Evolutionary conservation across 805 yeast species (phyloP).

Genomic region (Candida glaebosa): DNA sequence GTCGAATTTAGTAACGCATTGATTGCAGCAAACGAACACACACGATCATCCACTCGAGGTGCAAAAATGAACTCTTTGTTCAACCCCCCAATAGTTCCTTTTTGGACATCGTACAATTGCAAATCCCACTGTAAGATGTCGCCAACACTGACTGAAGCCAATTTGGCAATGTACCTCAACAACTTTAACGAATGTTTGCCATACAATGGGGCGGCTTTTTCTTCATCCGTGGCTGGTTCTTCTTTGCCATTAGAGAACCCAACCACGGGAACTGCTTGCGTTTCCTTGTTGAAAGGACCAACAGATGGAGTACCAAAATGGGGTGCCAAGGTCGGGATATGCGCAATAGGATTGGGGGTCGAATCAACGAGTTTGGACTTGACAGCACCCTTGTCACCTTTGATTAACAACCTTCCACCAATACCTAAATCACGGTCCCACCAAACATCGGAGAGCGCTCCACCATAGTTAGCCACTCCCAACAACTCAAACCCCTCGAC

Average conservation of each 20-base stretch:
- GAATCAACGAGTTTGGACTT: slow-evolving; percentile 49
- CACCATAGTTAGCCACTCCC: slow-evolving; percentile 84
- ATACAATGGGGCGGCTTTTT: slow-evolving; percentile 58
- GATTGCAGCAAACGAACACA: slow-evolving; percentile 74
- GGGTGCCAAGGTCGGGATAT: slow-evolving; percentile 81
- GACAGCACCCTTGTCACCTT: slow-evolving; percentile 30
- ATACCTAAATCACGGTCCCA: slow-evolving; percentile 84
- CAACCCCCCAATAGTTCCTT: slow-evolving; percentile 74
- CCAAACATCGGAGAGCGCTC: slow-evolving; percentile 64
- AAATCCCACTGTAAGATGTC: slow-evolving; percentile 70
- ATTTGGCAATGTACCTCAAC: slow-evolving; percentile 63
- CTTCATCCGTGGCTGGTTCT: slow-evolving; percentile 55
- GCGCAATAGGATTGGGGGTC: slow-evolving; percentile 69
- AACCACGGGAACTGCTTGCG: slow-evolving; percentile 73
- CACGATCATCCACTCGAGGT: slow-evolving; percentile 82
- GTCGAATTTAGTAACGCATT: slow-evolving; percentile 40
- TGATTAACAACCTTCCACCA: slow-evolving; percentile 71
- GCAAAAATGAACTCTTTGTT: slow-evolving; percentile 73
- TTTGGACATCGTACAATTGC: slow-evolving; percentile 78
- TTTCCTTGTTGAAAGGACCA: slow-evolving; percentile 75
- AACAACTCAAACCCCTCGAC: slow-evolving; percentile 74
- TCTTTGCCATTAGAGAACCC: slow-evolving; percentile 49
- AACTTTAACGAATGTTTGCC: slow-evolving; percentile 67
- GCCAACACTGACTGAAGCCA: slow-evolving; percentile 55
- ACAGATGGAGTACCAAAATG: slow-evolving; percentile 72